A percentile compares a stretch with the other conserved stretches of the same genome.
phyloP scores from a whole-genome alignment of 2,329 filamentous ascomycete species.

The Dactylellina parvicollis region DNA sequence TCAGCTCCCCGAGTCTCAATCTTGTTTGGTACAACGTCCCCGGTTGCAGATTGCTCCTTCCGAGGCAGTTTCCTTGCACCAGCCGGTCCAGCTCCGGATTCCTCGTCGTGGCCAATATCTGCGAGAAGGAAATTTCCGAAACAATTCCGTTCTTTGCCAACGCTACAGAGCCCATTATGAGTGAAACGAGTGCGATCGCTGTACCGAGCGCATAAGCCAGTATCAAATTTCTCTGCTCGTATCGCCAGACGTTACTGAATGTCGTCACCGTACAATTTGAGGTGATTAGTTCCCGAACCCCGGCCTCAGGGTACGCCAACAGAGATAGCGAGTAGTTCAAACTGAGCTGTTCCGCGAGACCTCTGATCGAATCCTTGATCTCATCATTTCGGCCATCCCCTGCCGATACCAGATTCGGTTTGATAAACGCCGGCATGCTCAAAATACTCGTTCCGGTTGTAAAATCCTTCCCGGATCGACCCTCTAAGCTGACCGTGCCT shows the following conservation, averaged over 20 bases:
- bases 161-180: constrained; percentile 31
- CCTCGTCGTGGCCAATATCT: constrained; percentile 45
- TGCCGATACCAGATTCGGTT: constrained; percentile 4
- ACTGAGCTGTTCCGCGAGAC: constrained; percentile 36
- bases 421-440: constrained; percentile 40
- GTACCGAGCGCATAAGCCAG: constrained; percentile 26
- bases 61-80: constrained; percentile 43
- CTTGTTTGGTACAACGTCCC: constrained; percentile 12
- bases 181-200: constrained; percentile 15
- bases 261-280: constrained; percentile 39
- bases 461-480: constrained; percentile 4
- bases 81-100: constrained; percentile 44
- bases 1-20: constrained; percentile 40
- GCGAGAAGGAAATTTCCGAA: constrained; percentile 42
- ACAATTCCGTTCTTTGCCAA: constrained; percentile 37
- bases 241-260: constrained; percentile 43
- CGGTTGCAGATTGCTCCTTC: constrained; percentile 31
- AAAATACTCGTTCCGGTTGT: constrained; percentile 25
- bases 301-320: constrained; percentile 15
- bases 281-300: background rate
- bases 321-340: constrained; percentile 46
- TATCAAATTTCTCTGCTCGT: constrained; percentile 35
- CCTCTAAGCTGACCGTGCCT: constrained; percentile 14
- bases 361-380: constrained; percentile 19
- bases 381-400: constrained; percentile 16